Conservation (phyloP, 2,329 filamentous ascomycete genomes). For the Claviceps sorghi region DNA sequence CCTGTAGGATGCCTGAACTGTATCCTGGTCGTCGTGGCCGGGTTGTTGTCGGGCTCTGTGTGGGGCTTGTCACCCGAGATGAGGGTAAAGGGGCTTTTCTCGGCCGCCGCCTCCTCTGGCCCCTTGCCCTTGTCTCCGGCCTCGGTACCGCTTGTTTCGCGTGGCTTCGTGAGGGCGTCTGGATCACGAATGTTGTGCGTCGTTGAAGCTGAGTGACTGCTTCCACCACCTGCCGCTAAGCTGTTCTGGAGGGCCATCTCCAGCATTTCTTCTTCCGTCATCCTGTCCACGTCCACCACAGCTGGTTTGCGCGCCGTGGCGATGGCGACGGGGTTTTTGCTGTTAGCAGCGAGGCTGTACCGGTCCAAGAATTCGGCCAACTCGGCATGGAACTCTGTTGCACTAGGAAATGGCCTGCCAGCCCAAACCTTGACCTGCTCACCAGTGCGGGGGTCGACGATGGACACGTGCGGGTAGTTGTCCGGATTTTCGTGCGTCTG, state of each 20-base stretch:
- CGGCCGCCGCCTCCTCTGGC: conserved; percentile 22
- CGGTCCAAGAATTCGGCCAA: conserved; percentile 93
- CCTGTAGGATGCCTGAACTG: conserved; percentile 81
- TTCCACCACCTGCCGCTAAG: conserved; percentile 37
- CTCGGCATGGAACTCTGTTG: conserved; percentile 76
- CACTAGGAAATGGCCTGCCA: conserved; percentile 60
- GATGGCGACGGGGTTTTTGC: conserved; percentile 83
- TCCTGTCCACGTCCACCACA: conserved; percentile 62
- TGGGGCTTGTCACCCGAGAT: conserved; percentile 66
- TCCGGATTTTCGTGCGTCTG: conserved; percentile 63
- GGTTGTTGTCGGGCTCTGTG: conserved; percentile 57
- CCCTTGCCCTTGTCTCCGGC: conserved; percentile 32
- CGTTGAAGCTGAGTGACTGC: conserved; percentile 22
- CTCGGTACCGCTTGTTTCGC: conserved; percentile 14
- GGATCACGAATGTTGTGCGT: conserved; percentile 57
- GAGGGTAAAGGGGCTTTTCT: conserved; percentile 42
- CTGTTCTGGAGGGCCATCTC: conserved; percentile 88
- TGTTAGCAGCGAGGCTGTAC: conserved; percentile 76
- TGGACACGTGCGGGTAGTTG: conserved; percentile 89
- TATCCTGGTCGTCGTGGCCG: conserved; percentile 66
- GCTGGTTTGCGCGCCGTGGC: conserved; percentile 45
- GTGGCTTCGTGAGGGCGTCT: conserved; percentile 67
- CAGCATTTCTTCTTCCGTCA: conserved; percentile 96
- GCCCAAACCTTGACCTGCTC: conserved; percentile 97
- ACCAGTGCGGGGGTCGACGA: conserved; percentile 87